Evolutionary conservation across 176 grass and related monocot genomes (phyloP), one percentile per base, ranked within the genome.

Genomic region (sorghum (Sorghum bicolor)): DNA sequence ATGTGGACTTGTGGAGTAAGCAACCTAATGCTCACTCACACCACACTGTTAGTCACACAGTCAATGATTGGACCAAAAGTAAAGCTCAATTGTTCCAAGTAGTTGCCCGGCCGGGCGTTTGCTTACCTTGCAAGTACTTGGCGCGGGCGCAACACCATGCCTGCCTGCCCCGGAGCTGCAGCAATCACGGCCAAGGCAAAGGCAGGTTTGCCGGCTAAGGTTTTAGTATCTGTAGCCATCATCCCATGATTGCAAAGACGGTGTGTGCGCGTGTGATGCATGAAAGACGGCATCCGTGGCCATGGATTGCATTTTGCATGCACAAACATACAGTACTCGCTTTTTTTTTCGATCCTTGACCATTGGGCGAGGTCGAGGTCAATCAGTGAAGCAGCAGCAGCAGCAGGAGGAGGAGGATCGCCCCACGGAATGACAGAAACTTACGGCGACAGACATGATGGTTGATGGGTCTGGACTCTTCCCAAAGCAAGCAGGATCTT

Each of bases 371-470:
- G 3, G n/a, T n/a, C 13, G 15, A 48, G 43, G 62, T 67, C 61
- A 40, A 74, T 34, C 2, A 2, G 47, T n/a, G n/a, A n/a, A 47
- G 29, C 25, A 70, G 33, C 3, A 28, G 43, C 28, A 3, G 10
- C 41, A 12, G 16, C 15, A 50, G 5, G 16, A 20, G 2, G 17
- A 53, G 19, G 19, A 55, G 19, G 52, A 55, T 22, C 52, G 52
- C 74, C 20, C 34, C 74, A n/a, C 74, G 24, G 68, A 71, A 71
- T 71, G 67, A 26, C 69, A 43, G 20, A 75, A 44, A 63, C 81
- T 48, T 9, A 20, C 37, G 40, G 37, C 37, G 29, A 24, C 53
- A 15, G 20, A 17, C 47, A 40, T 32, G 31, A 57, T 19, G 15
- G 14, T 13, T 1, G 13, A 5, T 43, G 39, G 25, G 47, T 28